Evolutionary conservation across 2,329 filamentous ascomycete species (phyloP).

Genomic region (Alternaria ethzedia): DNA sequence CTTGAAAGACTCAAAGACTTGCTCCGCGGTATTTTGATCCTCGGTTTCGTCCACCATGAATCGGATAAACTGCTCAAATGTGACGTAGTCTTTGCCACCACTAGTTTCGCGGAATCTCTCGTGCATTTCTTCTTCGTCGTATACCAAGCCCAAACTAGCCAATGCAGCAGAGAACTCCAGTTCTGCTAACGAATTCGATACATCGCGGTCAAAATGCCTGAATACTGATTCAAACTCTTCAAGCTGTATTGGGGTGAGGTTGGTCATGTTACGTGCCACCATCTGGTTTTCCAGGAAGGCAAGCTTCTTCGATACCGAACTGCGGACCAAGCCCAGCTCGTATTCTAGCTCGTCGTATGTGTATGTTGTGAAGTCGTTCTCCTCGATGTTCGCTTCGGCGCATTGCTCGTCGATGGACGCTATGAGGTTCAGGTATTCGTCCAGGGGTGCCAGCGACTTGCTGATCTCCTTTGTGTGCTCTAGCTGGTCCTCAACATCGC

Average conservation of each 20-base stretch:
- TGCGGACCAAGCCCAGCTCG: constrained; percentile 88
- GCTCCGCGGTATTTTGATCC: constrained; percentile 97
- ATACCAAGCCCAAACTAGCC: constrained; percentile 92
- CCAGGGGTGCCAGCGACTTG: constrained; percentile 85
- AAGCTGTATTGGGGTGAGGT: constrained; percentile 94
- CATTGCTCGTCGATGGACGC: constrained; percentile 86
- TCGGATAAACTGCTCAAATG: constrained; percentile 97
- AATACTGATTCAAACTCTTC: constrained; percentile 99
- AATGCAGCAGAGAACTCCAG: constrained; percentile 95
- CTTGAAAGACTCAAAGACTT: constrained; percentile 96
- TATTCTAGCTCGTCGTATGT: constrained; percentile 96
- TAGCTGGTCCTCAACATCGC: constrained; percentile 93
- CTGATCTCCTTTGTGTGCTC: constrained; percentile 85
- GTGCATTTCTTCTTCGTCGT: constrained; percentile 98
- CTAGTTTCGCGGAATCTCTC: constrained; percentile 91
- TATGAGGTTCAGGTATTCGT: constrained; percentile 88
- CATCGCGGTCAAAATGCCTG: constrained; percentile 94
- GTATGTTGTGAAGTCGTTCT: constrained; percentile 99
- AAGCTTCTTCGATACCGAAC: constrained; percentile 93
- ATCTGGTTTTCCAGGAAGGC: constrained; percentile 98
- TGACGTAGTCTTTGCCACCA: constrained; percentile 77
- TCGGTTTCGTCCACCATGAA: constrained; percentile 99
- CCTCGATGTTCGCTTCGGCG: constrained; percentile 95
- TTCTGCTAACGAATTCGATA: constrained; percentile 87
- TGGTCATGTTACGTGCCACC: constrained; percentile 98